Evolutionary conservation across 2,329 filamentous ascomycete genomes (phyloP), one percentile per base, ranked within the genome.

Genomic region (Orbilia javanica): DNA sequence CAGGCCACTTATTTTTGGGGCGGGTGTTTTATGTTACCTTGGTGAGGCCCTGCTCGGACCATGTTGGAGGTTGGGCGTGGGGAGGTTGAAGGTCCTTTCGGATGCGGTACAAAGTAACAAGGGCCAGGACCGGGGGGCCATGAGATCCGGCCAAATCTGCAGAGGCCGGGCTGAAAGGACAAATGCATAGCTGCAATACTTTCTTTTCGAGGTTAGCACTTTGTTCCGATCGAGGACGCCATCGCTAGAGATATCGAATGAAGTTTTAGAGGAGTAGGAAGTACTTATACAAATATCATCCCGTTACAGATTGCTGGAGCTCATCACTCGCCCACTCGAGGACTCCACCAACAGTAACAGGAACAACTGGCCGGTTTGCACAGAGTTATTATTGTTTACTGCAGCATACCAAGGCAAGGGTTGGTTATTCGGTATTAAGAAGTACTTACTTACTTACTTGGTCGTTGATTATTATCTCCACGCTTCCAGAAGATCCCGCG

Each of bases 141-240:
- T 63, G 25, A 42, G 55, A 39, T 46, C 57, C 60, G 60, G 53
- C 44, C 36, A 63, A 34, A 36, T 20, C 34, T 60, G 36, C 66
- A 44, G 50, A 29, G n/a, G 57, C 69, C 50, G 53, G 60, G 70
- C 69, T 72, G 69, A 57, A 64, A 64, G 20, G 48, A 11, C 34
- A 20, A 42, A 25, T 57, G 52, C 52, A 20, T 18, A 50, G 11
- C 46, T 44, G n/a, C 31, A 42, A 42, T 42, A 18, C n/a, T n/a
- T 18, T 25, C 46, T 25, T 50, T 50, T 57, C 39, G 10, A 20
- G 11, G 42, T 22, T 2, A 70, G 44, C 20, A 46, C 52, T 64
- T 74, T 62, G 6, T 67, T 75, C 64, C 71, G 71, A 69, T 75
- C 64, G 44, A 55, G 71, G 53, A 63, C 70, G 70, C 63, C 34